Evolutionary conservation across 345 rosid genomes (phyloP).

Genomic region (Sisymbrium irio): DNA sequence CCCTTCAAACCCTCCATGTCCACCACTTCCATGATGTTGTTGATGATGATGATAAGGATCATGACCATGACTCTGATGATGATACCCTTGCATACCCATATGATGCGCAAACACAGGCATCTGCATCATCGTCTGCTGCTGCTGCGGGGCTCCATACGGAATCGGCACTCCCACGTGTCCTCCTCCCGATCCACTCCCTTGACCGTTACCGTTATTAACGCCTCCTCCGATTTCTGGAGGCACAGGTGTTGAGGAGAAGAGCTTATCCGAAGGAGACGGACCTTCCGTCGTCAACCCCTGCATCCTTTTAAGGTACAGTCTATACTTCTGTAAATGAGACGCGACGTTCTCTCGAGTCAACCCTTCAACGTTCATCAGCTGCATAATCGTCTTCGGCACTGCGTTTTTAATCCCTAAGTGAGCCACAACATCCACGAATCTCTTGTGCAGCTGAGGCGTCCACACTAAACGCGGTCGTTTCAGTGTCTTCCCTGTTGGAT

Average conservation of each 20-base stretch:
- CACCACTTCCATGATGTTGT: conserved; percentile 34
- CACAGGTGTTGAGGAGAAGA: conserved; percentile 72
- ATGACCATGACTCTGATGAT: conserved; percentile 33
- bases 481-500: conserved; percentile 55
- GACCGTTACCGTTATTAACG: conserved; percentile 11
- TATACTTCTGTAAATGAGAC: conserved; percentile 87
- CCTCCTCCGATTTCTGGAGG: conserved; percentile 58
- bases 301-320: conserved; percentile 88
- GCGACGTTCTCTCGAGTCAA: conserved; percentile 95
- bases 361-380: conserved; percentile 97
- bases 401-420: conserved; percentile 91
- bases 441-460: conserved; percentile 97
- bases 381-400: conserved; percentile 98
- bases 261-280: conserved; percentile 66
- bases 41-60: conserved; percentile 25
- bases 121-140: conserved; percentile 36
- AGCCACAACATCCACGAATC: conserved; percentile 91
- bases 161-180: conserved; percentile 48
- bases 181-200: conserved; percentile 28
- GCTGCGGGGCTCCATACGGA: conserved; percentile 49
- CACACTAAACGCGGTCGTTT: conserved; percentile 89
- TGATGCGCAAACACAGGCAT: conserved; percentile 68
- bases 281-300: conserved; percentile 65
- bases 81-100: conserved; percentile 57
- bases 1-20: conserved; percentile 47